Percentiles rank a stretch among this genome's conserved stretches.
These are phyloP conservation scores for Tritrichomonas musculus DNA, from an alignment of 208 protist genomes.

Conservation along the genomic window DNA sequence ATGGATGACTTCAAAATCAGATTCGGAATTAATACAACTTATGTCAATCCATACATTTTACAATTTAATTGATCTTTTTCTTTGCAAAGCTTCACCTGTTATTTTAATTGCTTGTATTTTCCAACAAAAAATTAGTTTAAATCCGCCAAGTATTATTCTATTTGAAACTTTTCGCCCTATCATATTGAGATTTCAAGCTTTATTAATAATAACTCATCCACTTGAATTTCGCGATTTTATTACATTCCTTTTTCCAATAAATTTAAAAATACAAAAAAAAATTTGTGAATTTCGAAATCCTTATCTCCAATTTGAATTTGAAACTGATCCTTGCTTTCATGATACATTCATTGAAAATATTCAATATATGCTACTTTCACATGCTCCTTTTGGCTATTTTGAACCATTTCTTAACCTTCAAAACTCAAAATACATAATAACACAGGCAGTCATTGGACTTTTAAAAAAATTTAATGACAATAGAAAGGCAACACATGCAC, in stretches of 20 bases:
- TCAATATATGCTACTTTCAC: background rate
- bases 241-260: too few species aligned
- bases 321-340: background rate
- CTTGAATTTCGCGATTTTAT: background rate
- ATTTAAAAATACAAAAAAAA: too few species aligned
- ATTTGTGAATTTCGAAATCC: background rate
- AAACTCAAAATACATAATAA: background rate
- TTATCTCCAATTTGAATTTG: background rate
- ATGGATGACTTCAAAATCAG: background rate
- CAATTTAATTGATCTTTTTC: background rate
- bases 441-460: background rate
- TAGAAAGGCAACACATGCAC: background rate
- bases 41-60: background rate
- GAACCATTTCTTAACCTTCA: background rate
- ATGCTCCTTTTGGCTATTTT: background rate
- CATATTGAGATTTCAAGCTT: background rate
- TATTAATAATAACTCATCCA: background rate
- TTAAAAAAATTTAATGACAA: background rate
- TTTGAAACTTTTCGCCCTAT: background rate
- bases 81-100: background rate
- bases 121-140: background rate
- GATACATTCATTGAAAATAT: background rate
- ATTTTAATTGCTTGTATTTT: background rate
- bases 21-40: background rate
- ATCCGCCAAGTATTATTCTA: background rate